Base-by-base conservation (phyloP, 140 eudicot genomes). In the Stevia rebaudiana region DNA sequence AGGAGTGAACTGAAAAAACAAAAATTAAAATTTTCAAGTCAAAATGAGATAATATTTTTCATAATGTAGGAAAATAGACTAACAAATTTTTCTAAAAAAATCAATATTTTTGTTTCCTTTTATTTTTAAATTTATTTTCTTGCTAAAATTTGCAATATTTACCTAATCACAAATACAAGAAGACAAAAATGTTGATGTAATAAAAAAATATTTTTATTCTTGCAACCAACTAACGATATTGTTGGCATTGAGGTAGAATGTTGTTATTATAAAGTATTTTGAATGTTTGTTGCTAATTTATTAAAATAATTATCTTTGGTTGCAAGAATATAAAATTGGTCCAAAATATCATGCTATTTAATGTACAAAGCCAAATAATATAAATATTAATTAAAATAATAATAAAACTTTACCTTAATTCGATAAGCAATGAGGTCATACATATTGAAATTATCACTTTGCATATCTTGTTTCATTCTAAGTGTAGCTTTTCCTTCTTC, bases 381-480 rank as follows among this genome's bases (percentile, higher is more conserved):
- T 12, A 35, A 3, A 31, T 28, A 16, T 15, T 3, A 24, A 11
- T n/a, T 6, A 5, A n/a, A 24, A 39, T 22, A 69, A 7, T 53
- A 52, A 53, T 16, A 57, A 2, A 16, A 33, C 28, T 83, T 78
- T 78, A 74, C 99, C 97, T 92, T 92, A 61, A 92, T 92, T 33
- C 99, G 89, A 73, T 92, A 92, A 25, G 99, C 96, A 65, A 92
- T 88, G 54, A 92, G 92, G 72, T 92, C 99, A 49, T 85, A 86
- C 99, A 92, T 92, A 74, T 92, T 92, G 69, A 73, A 79, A 65
- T 92, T 92, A 25, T 92, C 94, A 60, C 94, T 85, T 78, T 88
- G 88, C 99, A 92, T 92, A 74, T 92, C 99, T 67, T 88, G 99
- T 62, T 92, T 92, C 97, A 92, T 81, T 44, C 99, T 70, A 36